Evolutionary conservation across 73 alveolate genomes (phyloP), one percentile per base, ranked within the genome.

Genomic region (Paramecium caudatum): DNA sequence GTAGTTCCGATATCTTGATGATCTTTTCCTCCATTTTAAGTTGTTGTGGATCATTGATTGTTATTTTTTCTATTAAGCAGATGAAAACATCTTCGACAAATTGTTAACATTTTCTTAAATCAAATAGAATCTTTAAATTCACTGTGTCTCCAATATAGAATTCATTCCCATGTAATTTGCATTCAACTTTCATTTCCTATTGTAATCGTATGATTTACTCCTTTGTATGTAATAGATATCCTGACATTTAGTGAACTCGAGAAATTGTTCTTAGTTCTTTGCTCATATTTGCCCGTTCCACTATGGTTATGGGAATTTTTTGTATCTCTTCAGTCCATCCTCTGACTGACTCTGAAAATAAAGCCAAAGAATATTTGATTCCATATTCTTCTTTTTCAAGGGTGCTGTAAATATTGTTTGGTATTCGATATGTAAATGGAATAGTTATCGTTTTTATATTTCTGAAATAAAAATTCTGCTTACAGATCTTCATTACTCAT

Each of bases 401-500:
- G 1, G 45, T 27, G 12, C 80, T 43, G 0, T 17, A 19, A 6
- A 55, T 23, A 23, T 55, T 55, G 2, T 23, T 43, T 10, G 80
- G 80, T 55, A 55, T 27, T 9, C 25, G 7, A 55, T 55, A 55
- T 12, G 80, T 55, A 23, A 55, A 55, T 23, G 80, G 80, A 55
- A 55, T 55, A 27, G 45, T 21, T 10, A 55, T 55, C 80, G 80
- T 55, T 55, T 55, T 55, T 55, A 10, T 2, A 43, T 27, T 55
- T 55, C 30, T 55, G 46, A 55, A 55, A 27, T 55, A 10, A 37
- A 27, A 17, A 55, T 55, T n/a, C n/a, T n/a, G n/a, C n/a, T n/a
- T n/a, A n/a, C n/a, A n/a, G n/a, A n/a, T n/a, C n/a, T 23, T 55
- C 80, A 2, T 55, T 43, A 55, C 30, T 55, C 0, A 55, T 55